A percentile compares a stretch with the other conserved stretches of the same genome.
phyloP scores from a whole-genome alignment of 2,329 filamentous ascomycete species.

The Botrytis squamosa region DNA sequence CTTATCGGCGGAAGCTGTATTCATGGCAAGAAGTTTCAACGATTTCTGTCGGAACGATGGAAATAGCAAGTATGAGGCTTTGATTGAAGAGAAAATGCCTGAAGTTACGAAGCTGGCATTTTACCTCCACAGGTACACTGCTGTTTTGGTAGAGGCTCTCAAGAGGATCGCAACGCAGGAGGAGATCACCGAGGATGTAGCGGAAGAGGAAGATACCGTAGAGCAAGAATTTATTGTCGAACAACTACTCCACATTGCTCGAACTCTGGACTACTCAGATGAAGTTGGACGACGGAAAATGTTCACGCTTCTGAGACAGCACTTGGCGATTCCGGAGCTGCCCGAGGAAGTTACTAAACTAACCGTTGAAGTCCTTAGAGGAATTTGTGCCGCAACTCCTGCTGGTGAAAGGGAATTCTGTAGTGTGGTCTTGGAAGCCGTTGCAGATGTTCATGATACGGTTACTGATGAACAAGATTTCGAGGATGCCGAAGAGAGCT shows the following conservation, averaged over 20 bases:
- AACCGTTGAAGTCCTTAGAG: conserved; percentile 74
- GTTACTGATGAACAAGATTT: conserved; percentile 68
- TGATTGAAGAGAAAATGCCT: conserved; percentile 90
- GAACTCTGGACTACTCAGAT: conserved; percentile 95
- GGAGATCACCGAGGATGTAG: conserved; percentile 52
- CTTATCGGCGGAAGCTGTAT: conserved; percentile 79
- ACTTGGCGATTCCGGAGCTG: conserved; percentile 79
- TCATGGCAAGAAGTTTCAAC: conserved; percentile 89
- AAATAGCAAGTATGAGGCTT: conserved; percentile 69
- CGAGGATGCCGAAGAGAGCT: conserved; percentile 73
- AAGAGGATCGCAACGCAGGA: conserved; percentile 54
- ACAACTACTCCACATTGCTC: conserved; percentile 87
- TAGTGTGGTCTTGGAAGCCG: conserved; percentile 83
- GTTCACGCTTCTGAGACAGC: conserved; percentile 85
- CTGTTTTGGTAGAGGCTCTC: conserved; percentile 63
- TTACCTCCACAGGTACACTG: conserved; percentile 78
- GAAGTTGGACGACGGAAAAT: conserved; percentile 94
- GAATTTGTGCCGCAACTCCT: conserved; percentile 73
- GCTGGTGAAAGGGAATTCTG: conserved; percentile 81
- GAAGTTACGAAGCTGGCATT: conserved; percentile 91
- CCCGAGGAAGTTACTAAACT: conserved; percentile 93
- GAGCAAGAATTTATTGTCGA: conserved; percentile 96
- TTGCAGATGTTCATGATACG: conserved; percentile 94
- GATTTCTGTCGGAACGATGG: conserved; percentile 80
- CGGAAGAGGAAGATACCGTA: conserved; percentile 75